Percentiles rank a stretch among this genome's conserved stretches.
These are phyloP conservation scores for Withania somnifera DNA, from an alignment of 305 asterid species.

Conservation along the genomic window DNA sequence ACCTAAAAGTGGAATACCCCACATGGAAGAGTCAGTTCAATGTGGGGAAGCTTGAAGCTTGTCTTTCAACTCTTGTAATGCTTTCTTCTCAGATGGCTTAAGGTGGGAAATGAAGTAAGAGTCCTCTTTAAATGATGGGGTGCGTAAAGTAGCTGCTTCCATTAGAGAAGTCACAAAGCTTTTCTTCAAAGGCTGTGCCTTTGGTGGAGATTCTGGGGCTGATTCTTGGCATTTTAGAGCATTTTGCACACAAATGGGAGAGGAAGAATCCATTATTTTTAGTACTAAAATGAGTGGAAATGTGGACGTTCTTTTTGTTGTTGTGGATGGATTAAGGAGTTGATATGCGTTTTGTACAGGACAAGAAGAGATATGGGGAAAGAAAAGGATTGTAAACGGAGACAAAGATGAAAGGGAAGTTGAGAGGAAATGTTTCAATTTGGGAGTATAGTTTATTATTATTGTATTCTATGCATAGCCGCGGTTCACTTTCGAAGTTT, in stretches of 20 bases:
- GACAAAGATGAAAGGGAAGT: not conserved
- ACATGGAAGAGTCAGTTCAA: constrained; percentile 33
- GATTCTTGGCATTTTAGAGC: constrained; percentile 12
- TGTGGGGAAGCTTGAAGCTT: constrained; percentile 19
- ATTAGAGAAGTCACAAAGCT: constrained; percentile 45
- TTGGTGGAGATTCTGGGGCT: constrained; percentile 26
- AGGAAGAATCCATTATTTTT: constrained; percentile 37
- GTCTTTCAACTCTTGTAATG: constrained; percentile 51
- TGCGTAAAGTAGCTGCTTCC: constrained; percentile 51
- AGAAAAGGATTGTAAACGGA: not conserved
- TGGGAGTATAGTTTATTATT: constrained; percentile 10
- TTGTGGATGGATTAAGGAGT: too few species aligned
- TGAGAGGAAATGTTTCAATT: not conserved
- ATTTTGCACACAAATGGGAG: constrained; percentile 20
- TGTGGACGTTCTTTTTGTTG: too few species aligned
- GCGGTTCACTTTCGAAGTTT: constrained; percentile 16
- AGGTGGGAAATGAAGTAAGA: constrained; percentile 55
- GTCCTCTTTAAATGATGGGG: constrained; percentile 76
- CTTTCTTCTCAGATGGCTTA: constrained; percentile 43
- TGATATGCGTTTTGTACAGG: not conserved
- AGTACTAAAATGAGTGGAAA: too few species aligned
- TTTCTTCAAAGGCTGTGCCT: constrained; percentile 32
- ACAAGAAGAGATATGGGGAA: not conserved
- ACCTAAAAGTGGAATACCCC: constrained; percentile 50
- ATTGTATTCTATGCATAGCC: not conserved